Base-by-base conservation (phyloP, 148 eudicot genomes). In the Hydrangea macrophylla region DNA sequence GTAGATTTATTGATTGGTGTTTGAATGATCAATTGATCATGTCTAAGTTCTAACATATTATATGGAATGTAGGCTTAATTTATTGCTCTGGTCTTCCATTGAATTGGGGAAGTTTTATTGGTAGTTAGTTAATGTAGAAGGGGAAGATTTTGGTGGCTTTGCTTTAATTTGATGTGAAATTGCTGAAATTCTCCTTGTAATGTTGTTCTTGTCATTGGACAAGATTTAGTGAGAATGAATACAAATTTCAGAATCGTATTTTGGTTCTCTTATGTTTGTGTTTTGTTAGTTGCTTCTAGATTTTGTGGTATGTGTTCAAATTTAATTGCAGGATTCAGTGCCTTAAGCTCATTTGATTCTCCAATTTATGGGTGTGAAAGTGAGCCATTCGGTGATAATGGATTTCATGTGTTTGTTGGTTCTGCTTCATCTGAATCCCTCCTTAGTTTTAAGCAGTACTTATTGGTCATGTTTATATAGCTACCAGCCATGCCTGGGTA, bases 41-140 rank as follows among this genome's bases (percentile, higher is more conserved):
- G n/a, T n/a, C n/a, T n/a, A 30, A 26, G 17, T 20, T 10, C 53
- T 65, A 25, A 70, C 68, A 22, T 59, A 3, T 65, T 40, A 53
- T 50, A 31, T 28, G 48, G 39, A 23, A 30, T 48, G 67, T 55
- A 70, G 58, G 66, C 12, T 57, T 37, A 40, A 24, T 64, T 11
- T n/a, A 67, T 24, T 35, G 0, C 18, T 22, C 39, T 25, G 17
- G n/a, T 55, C 37, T 23, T 5, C 27, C 1, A 13, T 8, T 18
- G 60, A 42, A 24, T 45, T 65, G 37, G 35, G 55, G 60, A 65
- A 62, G 60, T 42, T 37, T 56, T 20, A 15, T 72, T 30, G 40
- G 35, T n/a, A n/a, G 23, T 48, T 62, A 62, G 23, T 39, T 65
- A 27, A 42, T 70, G 56, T 58, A 74, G 35, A 23, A 35, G 59